Percentiles rank a stretch among this genome's conserved stretches.
Evolutionary conservation across 1,139 yeast genomes (phyloP).

Genomic region (Blastobotrys capitulatus): DNA sequence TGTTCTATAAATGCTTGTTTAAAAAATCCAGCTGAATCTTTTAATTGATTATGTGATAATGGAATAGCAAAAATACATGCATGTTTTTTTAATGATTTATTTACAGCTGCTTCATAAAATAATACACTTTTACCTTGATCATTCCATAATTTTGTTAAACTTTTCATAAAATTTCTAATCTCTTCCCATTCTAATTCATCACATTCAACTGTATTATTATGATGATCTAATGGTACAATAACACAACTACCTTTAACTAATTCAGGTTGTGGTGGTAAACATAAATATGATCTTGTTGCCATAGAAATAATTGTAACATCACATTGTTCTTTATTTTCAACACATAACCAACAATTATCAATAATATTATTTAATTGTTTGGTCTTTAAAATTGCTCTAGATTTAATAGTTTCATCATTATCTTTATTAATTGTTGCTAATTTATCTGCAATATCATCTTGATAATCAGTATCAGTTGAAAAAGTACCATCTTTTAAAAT

Average conservation of each 20-base stretch:
- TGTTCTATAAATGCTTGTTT: conserved; percentile 38
- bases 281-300: conserved; percentile 30
- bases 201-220: conserved; percentile 38
- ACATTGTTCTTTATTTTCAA: conserved; percentile 27
- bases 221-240: conserved; percentile 42
- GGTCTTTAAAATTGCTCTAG: conserved; percentile 29
- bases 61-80: conserved; percentile 43
- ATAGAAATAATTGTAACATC: conserved; percentile 29
- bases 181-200: conserved; percentile 44
- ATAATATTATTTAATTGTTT: conserved; percentile 30
- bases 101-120: conserved; percentile 42
- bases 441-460: conserved; percentile 39
- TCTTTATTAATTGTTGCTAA: conserved; percentile 29
- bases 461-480: conserved; percentile 37
- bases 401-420: conserved; percentile 23
- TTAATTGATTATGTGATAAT: conserved; percentile 31
- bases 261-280: conserved; percentile 37
- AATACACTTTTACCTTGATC: conserved; percentile 36
- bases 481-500: conserved; percentile 38
- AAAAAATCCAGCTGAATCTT: conserved; percentile 39
- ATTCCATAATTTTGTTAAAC: conserved; percentile 38
- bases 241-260: conserved; percentile 33
- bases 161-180: conserved; percentile 41
- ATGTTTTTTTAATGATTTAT: conserved; percentile 33
- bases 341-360: conserved; percentile 39